phyloP scores from a whole-genome alignment of 441 rosid genomes.

The Arabidopsis hybrid region DNA sequence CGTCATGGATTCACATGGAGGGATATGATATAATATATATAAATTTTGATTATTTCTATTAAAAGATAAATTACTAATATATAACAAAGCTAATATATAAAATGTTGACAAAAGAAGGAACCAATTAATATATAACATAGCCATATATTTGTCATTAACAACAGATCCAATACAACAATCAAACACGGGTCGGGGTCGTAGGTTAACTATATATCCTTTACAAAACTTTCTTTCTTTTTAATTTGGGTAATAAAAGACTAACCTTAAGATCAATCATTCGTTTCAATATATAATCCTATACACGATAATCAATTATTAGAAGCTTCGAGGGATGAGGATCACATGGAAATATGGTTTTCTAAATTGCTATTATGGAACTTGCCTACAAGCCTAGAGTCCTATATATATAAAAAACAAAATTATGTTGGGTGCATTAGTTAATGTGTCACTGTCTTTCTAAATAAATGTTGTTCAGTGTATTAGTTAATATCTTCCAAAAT shows the following conservation, averaged over 20 bases:
- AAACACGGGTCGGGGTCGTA: constrained; percentile 11
- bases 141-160: not conserved
- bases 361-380: constrained; percentile 10
- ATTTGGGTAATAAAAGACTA: not conserved
- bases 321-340: constrained; percentile 5
- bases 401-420: constrained; percentile 8
- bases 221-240: not conserved
- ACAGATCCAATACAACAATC: constrained; percentile 6
- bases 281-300: not conserved
- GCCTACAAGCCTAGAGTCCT: constrained; percentile 29
- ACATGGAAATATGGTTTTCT: constrained; percentile 30
- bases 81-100: constrained; percentile 12
- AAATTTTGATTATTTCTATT: not conserved
- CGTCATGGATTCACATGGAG: constrained; percentile 16
- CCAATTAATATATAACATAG: not conserved
- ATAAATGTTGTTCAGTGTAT: not conserved
- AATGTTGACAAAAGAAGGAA: constrained; percentile 4
- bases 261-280: constrained; percentile 13
- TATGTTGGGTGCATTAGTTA: constrained; percentile 5
- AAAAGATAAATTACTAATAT: not conserved
- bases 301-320: not conserved
- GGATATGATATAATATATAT: constrained; percentile 21
- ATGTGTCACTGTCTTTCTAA: constrained; percentile 14
- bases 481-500: constrained; percentile 18
- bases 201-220: not conserved